Conservation (phyloP, 345 rosid genomes). For the Physaria fendleri region DNA sequence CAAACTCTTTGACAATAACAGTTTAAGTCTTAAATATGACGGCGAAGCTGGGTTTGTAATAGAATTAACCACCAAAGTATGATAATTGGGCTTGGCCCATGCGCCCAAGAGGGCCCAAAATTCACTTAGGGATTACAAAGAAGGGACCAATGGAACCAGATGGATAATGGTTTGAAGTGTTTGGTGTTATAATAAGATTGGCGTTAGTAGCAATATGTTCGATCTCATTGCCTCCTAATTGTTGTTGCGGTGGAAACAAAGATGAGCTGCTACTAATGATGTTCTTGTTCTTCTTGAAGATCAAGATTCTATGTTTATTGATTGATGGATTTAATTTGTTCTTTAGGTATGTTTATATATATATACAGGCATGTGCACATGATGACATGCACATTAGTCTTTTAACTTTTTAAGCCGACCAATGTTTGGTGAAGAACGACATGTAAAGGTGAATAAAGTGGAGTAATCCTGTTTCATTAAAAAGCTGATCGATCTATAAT, state of each 20-base stretch:
- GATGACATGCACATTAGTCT: constrained; percentile 11
- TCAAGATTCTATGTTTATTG: not conserved
- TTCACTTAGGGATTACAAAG: too few species aligned
- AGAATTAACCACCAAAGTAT: too few species aligned
- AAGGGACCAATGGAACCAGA: too few species aligned
- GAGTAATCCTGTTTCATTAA: constrained; percentile 25
- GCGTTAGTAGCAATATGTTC: constrained; percentile 14
- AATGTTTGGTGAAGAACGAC: constrained; percentile 19
- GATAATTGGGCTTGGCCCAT: too few species aligned
- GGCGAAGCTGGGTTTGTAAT: too few species aligned
- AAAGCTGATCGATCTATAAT: constrained; percentile 7
- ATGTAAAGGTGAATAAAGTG: constrained; percentile 29
- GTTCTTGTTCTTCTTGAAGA: not conserved
- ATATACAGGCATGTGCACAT: constrained; percentile 15
- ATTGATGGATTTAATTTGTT: not conserved
- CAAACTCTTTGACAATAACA: too few species aligned
- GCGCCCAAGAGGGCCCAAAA: too few species aligned
- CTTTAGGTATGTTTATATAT: not conserved
- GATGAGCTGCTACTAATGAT: constrained; percentile 8
- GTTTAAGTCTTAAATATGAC: too few species aligned
- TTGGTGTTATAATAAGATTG: constrained; percentile 17
- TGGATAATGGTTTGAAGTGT: constrained; percentile 13
- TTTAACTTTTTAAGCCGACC: constrained; percentile 19
- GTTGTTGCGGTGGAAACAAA: constrained; percentile 27
- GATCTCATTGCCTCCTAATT: constrained; percentile 6